Evolutionary conservation across 1,284 basidiomycete genomes (phyloP), one percentile per base, ranked within the genome.

Genomic region (Trichosporon asahii): DNA sequence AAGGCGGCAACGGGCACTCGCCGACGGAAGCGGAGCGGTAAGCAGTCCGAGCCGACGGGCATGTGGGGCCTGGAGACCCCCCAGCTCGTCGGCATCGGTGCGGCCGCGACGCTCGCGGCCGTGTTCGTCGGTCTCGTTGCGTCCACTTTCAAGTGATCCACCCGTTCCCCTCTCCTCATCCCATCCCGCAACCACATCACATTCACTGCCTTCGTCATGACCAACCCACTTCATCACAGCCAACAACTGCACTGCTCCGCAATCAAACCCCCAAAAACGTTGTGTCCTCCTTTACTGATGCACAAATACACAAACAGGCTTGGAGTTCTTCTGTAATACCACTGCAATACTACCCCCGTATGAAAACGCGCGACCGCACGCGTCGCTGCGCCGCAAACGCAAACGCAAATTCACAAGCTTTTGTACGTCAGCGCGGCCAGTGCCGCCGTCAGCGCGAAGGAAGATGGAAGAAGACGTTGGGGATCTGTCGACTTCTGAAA

Each of bases 41-140:
- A 65, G 46, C 27, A 55, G 29, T 37, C 18, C 11, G 69, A 65
- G 71, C 35, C 21, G 18, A 66, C 64, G 4, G 33, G 64, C 15
- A 37, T 67, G 4, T 60, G 65, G 44, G 68, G 72, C 37, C 15
- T 73, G 23, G 35, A 66, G 12, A 60, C 66, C 2, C 72, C 77
- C 6, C 68, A 75, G 44, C 64, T 80, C 27, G 37, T 82, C 5
- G 80, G 76, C 7, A 73, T 72, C 12, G 76, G 76, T 12, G 75
- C 77, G 0, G 72, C 81, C 6, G 72, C 79, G 0, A 81, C 75
- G 7, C 75, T 82, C 12, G 76, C 76, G 15, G 82, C 80, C 3
- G 79, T 82, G n/a, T 78, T 83, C 31, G 76, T 77, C 60, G 82
- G 80, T 21, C 74, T 84, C 68, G 80, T 84, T 25, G 77, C 74